phyloP scores from a whole-genome alignment of 495 filamentous ascomycete genomes.

The Filosporella fistucella region DNA sequence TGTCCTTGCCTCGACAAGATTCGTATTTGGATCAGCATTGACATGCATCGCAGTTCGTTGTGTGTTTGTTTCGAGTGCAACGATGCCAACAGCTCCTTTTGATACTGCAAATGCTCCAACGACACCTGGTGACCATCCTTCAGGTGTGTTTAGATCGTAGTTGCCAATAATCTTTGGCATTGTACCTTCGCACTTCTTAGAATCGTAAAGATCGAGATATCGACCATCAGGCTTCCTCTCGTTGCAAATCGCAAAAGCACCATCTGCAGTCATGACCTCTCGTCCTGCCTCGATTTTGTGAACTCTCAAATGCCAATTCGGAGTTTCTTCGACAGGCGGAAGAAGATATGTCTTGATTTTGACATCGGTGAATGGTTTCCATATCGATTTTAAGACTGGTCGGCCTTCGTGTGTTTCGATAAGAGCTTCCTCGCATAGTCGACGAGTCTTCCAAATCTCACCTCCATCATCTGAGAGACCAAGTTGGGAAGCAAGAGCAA shows the following conservation, averaged over 20 bases:
- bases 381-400: slow-evolving; percentile 59
- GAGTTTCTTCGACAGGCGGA: slow-evolving; percentile 45
- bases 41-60: slow-evolving; percentile 48
- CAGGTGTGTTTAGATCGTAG: slow-evolving; percentile 46
- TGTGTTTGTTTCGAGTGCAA: slow-evolving; percentile 42
- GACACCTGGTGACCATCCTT: slow-evolving; percentile 48
- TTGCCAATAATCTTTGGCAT: slow-evolving; percentile 46
- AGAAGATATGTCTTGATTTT: slow-evolving; percentile 58
- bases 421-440: slow-evolving; percentile 32
- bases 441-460: slow-evolving; percentile 73
- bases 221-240: slow-evolving; percentile 54
- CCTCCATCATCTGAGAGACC: slow-evolving; percentile 74
- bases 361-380: slow-evolving; percentile 66
- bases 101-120: slow-evolving; percentile 60
- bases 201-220: slow-evolving; percentile 48
- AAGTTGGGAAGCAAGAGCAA: slow-evolving; percentile 67
- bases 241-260: slow-evolving; percentile 65
- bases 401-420: slow-evolving; percentile 44
- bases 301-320: slow-evolving; percentile 65
- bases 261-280: slow-evolving; percentile 63
- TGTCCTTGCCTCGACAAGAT: slow-evolving; percentile 65
- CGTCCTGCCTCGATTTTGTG: slow-evolving; percentile 56
- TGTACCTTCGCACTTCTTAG: slow-evolving; percentile 39
- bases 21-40: slow-evolving; percentile 74
- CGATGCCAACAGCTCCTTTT: slow-evolving; percentile 65